Percentiles rank a stretch among this genome's conserved stretches.
Evolutionary conservation across 495 filamentous ascomycete genomes (phyloP).

Genomic region (Niebla homalea): DNA sequence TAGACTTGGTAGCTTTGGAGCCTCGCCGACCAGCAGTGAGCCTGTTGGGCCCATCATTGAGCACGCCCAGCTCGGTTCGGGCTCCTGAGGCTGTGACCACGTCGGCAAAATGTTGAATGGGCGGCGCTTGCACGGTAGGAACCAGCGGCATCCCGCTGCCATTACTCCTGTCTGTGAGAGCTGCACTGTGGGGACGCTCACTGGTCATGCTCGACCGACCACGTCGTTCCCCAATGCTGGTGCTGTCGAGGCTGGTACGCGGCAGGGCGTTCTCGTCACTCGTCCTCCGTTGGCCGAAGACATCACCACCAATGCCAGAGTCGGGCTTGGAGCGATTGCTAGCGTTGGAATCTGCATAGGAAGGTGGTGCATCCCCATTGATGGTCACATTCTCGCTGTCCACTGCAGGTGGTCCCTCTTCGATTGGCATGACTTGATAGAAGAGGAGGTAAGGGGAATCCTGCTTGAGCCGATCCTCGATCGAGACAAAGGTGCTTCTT

Average conservation of each 20-base stretch:
- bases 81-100: background rate
- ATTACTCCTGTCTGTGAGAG: background rate
- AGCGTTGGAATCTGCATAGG: slow-evolving; percentile 40
- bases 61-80: background rate
- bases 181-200: slow-evolving; percentile 4
- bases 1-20: slow-evolving; percentile 40
- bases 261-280: slow-evolving; percentile 15
- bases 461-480: slow-evolving; percentile 58
- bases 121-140: background rate
- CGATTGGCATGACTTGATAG: slow-evolving; percentile 83
- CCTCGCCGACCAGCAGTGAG: slow-evolving; percentile 44
- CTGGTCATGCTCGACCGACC: slow-evolving; percentile 10
- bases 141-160: no score
- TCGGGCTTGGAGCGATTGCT: slow-evolving; percentile 23
- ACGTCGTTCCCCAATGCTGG: slow-evolving; percentile 3
- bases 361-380: slow-evolving; percentile 38
- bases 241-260: slow-evolving; percentile 23
- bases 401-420: slow-evolving; percentile 47
- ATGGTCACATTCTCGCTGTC: slow-evolving; percentile 39
- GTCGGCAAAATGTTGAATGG: background rate
- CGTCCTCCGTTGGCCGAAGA: background rate
- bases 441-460: slow-evolving; percentile 92
- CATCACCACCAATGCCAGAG: slow-evolving; percentile 5
- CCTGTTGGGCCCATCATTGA: slow-evolving; percentile 30
- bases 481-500: slow-evolving; percentile 62